Base-by-base conservation (phyloP, 495 filamentous ascomycete genomes). In the Aspergillus olivimuriae region DNA sequence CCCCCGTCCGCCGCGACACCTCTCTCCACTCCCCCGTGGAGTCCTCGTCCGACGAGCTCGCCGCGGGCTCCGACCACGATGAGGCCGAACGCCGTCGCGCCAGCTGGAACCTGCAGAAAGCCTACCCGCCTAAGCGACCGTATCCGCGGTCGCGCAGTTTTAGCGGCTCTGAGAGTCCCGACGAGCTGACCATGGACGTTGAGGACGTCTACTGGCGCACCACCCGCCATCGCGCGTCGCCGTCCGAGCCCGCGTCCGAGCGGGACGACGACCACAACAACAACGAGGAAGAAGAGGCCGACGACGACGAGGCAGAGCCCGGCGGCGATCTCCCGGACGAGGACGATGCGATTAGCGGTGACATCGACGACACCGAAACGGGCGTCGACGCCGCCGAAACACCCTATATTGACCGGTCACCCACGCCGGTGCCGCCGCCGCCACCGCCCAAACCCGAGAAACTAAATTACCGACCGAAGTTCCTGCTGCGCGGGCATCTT, bases 401-500 rank as follows among this genome's bases (percentile, higher is more conserved):
- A 16, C 14, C 45, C 21, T 41, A 52, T 41, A 48, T 52, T 1
- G 56, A 64, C 41, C 62, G 62, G n/a, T 61, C 58, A 9, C 39
- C 52, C 7, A 66, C 60, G 6, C 62, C 66, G 11, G 47, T 62
- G 4, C 52, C 58, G 17, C 58, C 65, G n/a, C 66, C 65, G 11
- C 66, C 65, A 19, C 65, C 61, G 43, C 55, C 62, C 16, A 73
- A 74, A 51, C 73, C 72, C 4, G 66, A 69, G 10, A 50, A 52
- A 16, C 44, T 86, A 33, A 68, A 78, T 41, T 87, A 86, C 59
- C 73, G 62, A 39, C 72, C 75, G 36, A 77, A 77, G 44, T 75
- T 81, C 58, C 69, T 82, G 4, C 74, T 97, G 4, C 70, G 64
- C 18, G 89, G 89, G 5, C 92, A 98, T 65, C 65, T 75, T 28